Evolutionary conservation across 139 green algal genomes (phyloP).

Genomic region (Tetraselmis striata): DNA sequence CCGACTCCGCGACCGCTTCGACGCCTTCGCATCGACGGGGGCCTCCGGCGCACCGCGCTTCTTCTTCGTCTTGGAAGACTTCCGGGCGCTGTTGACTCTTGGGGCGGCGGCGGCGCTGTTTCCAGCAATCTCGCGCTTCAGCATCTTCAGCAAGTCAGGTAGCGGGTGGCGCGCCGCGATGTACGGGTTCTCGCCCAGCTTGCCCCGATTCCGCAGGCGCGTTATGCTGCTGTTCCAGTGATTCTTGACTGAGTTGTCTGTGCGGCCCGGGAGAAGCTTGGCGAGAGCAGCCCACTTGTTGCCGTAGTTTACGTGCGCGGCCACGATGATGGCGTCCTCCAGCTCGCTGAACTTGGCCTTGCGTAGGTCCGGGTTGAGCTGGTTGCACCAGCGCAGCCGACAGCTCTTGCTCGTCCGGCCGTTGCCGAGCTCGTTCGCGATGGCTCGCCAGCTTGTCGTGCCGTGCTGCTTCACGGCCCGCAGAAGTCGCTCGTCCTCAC

Average conservation of each 20-base stretch:
- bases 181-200: neutral
- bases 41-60: no score
- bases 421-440: neutral
- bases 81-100: no score
- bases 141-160: no score
- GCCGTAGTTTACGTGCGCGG: conserved; percentile 32
- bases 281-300: conserved; percentile 75
- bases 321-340: conserved; percentile 40
- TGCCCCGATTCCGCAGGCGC: neutral
- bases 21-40: no score
- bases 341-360: conserved; percentile 32
- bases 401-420: neutral
- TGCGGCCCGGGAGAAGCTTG: conserved; percentile 54
- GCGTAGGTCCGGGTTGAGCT: conserved; percentile 60
- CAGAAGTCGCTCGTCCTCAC: no score
- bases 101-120: no score
- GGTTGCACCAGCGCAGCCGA: conserved; percentile 56
- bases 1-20: no score
- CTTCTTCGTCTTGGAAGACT: no score
- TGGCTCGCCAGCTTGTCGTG: neutral
- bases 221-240: conserved; percentile 64
- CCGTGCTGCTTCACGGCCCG: no score
- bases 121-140: no score
- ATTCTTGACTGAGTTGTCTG: conserved; percentile 85
- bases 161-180: neutral